These are phyloP conservation scores for Vigna hirtella DNA, from an alignment of 306 rosid genomes.

Conservation along the genomic window DNA sequence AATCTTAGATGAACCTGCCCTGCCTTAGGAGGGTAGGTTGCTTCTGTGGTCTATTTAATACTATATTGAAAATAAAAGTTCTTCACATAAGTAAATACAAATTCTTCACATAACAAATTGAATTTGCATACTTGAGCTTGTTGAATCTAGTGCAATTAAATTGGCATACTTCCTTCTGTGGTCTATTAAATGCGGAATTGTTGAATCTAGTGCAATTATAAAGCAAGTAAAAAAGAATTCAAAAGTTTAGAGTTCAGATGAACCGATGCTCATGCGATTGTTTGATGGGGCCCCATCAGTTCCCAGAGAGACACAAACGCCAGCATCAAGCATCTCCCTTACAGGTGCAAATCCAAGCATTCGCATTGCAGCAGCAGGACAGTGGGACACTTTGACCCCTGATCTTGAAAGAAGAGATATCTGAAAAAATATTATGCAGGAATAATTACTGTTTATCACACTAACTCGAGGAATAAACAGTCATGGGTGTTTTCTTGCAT, in stretches of 20 bases:
- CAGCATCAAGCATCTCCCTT: slow-evolving; percentile 89
- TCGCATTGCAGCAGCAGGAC: slow-evolving; percentile 92
- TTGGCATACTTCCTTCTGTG: too few relatives aligned
- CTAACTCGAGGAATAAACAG: neutral
- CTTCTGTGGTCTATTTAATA: slow-evolving; percentile 31
- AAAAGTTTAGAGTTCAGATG: slow-evolving; percentile 44
- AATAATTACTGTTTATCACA: slow-evolving; percentile 4
- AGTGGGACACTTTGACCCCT: slow-evolving; percentile 87
- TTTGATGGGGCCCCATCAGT: slow-evolving; percentile 96
- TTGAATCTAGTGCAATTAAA: neutral
- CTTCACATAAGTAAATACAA: slow-evolving; percentile 9
- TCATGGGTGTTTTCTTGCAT: neutral
- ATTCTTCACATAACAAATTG: slow-evolving; percentile 29
- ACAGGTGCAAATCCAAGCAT: slow-evolving; percentile 97
- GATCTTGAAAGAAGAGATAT: slow-evolving; percentile 74
- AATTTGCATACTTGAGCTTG: slow-evolving; percentile 10
- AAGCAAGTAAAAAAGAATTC: slow-evolving; percentile 19
- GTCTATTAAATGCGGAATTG: neutral
- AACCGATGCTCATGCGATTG: slow-evolving; percentile 92
- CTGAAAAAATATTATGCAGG: slow-evolving; percentile 53
- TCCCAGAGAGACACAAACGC: slow-evolving; percentile 85
- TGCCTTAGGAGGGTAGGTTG: neutral
- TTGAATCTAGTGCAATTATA: slow-evolving; percentile 8
- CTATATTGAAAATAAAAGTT: slow-evolving; percentile 21
- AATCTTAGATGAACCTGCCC: slow-evolving; percentile 1